These are phyloP conservation scores for Tolypocladium inflatum DNA, from an alignment of 2,329 filamentous ascomycete genomes.

Conservation along the genomic window DNA sequence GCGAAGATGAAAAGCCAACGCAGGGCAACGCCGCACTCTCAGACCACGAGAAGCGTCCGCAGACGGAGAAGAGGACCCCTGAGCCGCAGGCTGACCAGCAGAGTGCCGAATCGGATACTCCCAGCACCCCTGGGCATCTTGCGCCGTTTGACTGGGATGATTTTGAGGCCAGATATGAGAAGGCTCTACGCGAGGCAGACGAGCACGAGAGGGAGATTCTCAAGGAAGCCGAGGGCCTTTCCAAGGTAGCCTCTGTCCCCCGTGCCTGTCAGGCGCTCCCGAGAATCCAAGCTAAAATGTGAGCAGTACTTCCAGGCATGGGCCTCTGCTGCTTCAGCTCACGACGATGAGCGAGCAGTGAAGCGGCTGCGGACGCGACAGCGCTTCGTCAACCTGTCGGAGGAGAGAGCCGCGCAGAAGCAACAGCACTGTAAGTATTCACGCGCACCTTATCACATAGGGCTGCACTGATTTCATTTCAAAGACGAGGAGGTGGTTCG, in stretches of 20 bases:
- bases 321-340: constrained; percentile 60
- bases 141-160: constrained; percentile 64
- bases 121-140: constrained; percentile 44
- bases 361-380: constrained; percentile 77
- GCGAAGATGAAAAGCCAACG: constrained; percentile 5
- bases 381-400: constrained; percentile 64
- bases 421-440: constrained; percentile 65
- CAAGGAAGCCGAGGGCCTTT: constrained; percentile 57
- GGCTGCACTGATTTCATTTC: constrained; percentile 8
- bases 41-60: constrained; percentile 10
- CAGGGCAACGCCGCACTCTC: constrained; percentile 11
- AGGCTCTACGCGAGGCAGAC: constrained; percentile 53
- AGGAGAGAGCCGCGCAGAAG: constrained; percentile 61
- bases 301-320: constrained; percentile 68
- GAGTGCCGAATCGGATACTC: constrained; percentile 23
- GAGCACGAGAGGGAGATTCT: constrained; percentile 55
- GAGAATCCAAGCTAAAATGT: neutral
- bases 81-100: constrained; percentile 26
- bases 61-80: constrained; percentile 22
- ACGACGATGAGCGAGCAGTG: constrained; percentile 67
- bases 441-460: neutral
- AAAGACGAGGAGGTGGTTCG: constrained; percentile 45
- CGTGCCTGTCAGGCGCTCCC: neutral
- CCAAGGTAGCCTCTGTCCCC: constrained; percentile 39
- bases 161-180: constrained; percentile 61